These are phyloP conservation scores for Neurospora discreta DNA, from an alignment of 495 filamentous ascomycete genomes.

Conservation along the genomic window DNA sequence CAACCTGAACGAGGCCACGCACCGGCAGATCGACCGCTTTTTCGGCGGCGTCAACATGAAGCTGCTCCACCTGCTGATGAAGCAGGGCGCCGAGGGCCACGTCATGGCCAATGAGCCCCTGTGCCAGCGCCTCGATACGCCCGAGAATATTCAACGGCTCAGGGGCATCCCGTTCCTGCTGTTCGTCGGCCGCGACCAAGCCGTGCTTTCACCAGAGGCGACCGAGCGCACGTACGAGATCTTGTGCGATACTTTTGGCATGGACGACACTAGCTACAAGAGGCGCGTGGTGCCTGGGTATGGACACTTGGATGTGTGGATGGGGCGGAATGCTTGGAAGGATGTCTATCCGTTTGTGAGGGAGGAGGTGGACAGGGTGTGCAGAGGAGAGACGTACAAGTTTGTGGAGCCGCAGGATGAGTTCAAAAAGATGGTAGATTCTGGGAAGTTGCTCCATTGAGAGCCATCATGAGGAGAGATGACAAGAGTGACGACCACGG, in stretches of 20 bases:
- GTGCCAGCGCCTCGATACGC: slow-evolving; percentile 35
- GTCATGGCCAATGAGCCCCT: slow-evolving; percentile 41
- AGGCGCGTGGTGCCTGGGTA: slow-evolving; percentile 48
- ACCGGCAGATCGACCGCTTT: slow-evolving; percentile 50
- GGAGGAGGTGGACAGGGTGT: slow-evolving; percentile 42
- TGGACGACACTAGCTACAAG: slow-evolving; percentile 29
- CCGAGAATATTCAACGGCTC: slow-evolving; percentile 39
- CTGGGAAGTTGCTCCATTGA: slow-evolving; percentile 28
- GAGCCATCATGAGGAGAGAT: background rate
- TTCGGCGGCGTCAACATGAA: slow-evolving; percentile 53
- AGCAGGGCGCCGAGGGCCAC: slow-evolving; percentile 40
- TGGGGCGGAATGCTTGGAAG: slow-evolving; percentile 49
- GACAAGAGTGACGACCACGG: background rate
- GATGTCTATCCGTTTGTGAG: slow-evolving; percentile 52
- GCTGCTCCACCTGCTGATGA: slow-evolving; percentile 45
- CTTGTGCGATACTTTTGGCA: slow-evolving; percentile 43
- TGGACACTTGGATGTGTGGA: slow-evolving; percentile 58
- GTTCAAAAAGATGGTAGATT: slow-evolving; percentile 32
- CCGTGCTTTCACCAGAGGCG: slow-evolving; percentile 45
- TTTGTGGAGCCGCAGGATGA: slow-evolving; percentile 31
- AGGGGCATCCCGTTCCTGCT: slow-evolving; percentile 46
- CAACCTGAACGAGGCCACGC: slow-evolving; percentile 53
- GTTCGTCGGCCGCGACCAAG: slow-evolving; percentile 48
- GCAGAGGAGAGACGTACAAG: slow-evolving; percentile 24
- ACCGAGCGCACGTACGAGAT: slow-evolving; percentile 48